Conservation (phyloP, 192 early-diverging fungal species). For the Dissophora globulifera region DNA sequence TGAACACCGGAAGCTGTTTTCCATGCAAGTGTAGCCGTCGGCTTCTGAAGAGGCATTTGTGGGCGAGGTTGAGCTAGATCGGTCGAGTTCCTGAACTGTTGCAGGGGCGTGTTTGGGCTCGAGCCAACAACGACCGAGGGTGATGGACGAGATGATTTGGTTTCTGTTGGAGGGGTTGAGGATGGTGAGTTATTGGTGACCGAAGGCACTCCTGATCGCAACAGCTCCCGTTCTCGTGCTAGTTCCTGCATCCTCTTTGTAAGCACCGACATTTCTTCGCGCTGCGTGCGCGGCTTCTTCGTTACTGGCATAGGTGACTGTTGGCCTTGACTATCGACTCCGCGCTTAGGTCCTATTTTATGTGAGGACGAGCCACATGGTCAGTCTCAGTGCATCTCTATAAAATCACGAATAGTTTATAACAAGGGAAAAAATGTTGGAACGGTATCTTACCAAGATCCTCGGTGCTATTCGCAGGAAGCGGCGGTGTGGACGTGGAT, state of each 20-base stretch:
- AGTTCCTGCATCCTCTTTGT: slow-evolving; percentile 31
- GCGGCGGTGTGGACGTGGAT: no score
- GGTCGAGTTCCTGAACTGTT: background rate
- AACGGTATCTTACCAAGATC: background rate
- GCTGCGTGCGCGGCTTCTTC: slow-evolving; percentile 16
- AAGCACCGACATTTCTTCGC: slow-evolving; percentile 14
- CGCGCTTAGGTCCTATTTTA: slow-evolving; percentile 14
- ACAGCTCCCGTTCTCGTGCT: slow-evolving; percentile 1
- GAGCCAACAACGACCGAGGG: background rate
- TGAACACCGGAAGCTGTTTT: background rate
- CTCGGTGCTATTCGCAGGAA: background rate
- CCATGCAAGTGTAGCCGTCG: background rate
- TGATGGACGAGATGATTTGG: background rate
- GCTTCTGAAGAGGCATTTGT: background rate
- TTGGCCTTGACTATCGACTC: background rate
- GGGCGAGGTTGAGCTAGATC: background rate
- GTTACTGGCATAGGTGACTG: no score
- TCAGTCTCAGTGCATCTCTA: no score
- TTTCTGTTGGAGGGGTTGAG: background rate
- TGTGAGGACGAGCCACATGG: background rate
- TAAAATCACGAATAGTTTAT: no score
- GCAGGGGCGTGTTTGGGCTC: no score
- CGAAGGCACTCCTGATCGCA: background rate
- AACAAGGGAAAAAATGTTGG: no score
- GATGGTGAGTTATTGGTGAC: background rate